Evolutionary conservation across 768 basidiomycete species (phyloP), one percentile per base, ranked within the genome.

Genomic region (Tephrocybe sp.): DNA sequence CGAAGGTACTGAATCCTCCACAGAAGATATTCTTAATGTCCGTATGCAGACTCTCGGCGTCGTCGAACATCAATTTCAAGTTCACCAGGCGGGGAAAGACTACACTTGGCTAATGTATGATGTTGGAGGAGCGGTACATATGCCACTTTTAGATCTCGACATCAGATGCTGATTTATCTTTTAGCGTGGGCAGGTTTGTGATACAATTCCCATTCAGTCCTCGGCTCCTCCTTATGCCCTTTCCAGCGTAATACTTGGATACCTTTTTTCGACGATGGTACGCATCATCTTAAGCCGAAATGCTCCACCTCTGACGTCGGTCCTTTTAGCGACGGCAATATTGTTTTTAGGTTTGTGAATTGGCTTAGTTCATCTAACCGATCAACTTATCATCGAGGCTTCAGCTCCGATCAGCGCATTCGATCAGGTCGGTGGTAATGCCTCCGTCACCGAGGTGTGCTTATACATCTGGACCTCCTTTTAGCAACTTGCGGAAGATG

Each of bases 11-110:
- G 25, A 43, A 31, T n/a, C 9, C 26, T 12, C 8, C 21, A 38
- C 62, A 89, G 89, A 83, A 54, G 89, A 91, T 64, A 77, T 91
- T 49, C 75, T 92, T 13, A 81, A 86, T 51, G 87, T 86, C 49
- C 85, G 89, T n/a, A 70, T 92, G 26, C 87, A 88, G 67, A 90
- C 89, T 0, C 69, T 91, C 7, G 89, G 89, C 4, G 84, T 92
- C 16, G 79, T 83, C 30, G 88, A 91, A 58, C 86, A 89, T 62
- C 69, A 77, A 4, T 86, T 89, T 61, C 76, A 82, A 40, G 78
- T 89, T 46, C 73, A 72, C 41, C 75, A 82, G 42, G 78, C 75
- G 25, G 82, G 83, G 2, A 74, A 69, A 48, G 73, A 73, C 40
- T 87, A 86, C 57, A 78, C 82, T 43, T 91, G 89, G 88, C 77